Base-by-base conservation (phyloP, 805 yeast genomes). In the Saccharomycopsis fermentans region DNA sequence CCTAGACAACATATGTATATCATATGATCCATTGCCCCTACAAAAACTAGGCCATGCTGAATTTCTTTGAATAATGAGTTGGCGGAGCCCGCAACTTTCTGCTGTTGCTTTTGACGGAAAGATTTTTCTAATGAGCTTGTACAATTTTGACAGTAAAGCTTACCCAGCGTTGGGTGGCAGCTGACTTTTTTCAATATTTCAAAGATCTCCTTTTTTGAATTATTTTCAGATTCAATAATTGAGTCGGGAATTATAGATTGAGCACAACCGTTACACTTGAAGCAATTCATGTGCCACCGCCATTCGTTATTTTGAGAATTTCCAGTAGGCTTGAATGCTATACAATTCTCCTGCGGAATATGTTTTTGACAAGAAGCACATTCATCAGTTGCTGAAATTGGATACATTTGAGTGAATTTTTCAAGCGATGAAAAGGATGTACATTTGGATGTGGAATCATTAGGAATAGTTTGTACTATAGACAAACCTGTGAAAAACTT, bases 201-300 rank as follows among this genome's bases (percentile, higher is more conserved):
- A 17, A 35, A 32, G 19, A 34, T 55, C 50, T 17, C 47, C 37
- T 35, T 43, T 16, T 43, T 43, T 8, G n/a, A 12, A 43, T 43
- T 43, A 21, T 6, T 43, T 43, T 43, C 26, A 16, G 29, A 43
- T 43, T n/a, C 19, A 1, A 39, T n/a, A 11, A 9, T 39, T 29
- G 39, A 43, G 27, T 19, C 29, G 19, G 35, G 37, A 14, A 19
- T 43, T 19, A 47, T 55, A 32, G 24, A 55, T 40, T 43, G 36
- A 6, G 36, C 48, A 29, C 97, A 91, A 8, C 68, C 67, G 0
- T 80, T 70, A 66, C 98, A 92, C 9, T 69, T 65, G 50, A 92
- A 78, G 71, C 99, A 94, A 32, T 78, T 73, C 14, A 76, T 59
- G 69, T 94, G 99, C 97, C 97, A 92, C 65, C 97, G 79, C 55